Base-by-base conservation (phyloP, 371 early-diverging fungal species). In the Vairimorpha apis region DNA sequence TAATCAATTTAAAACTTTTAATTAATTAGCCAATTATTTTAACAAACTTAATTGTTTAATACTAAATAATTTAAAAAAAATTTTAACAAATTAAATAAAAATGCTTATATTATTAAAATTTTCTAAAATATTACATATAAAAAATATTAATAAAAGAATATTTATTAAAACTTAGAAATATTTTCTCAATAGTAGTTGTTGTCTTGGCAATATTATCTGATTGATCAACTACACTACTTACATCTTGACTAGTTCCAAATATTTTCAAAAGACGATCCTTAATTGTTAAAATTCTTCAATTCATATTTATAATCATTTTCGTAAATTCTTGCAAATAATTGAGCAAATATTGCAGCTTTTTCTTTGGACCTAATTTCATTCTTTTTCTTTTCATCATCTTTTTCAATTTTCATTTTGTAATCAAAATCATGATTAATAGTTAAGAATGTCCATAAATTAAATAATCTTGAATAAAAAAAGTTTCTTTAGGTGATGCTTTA, bases 381-480 rank as follows among this genome's bases (percentile, higher is more conserved):
- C 18, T 13, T 21, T 21, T 37, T 60, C 4, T 32, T 32, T 18
- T 60, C n/a, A 60, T 35, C 23, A 3, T 35, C 35, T 53, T 53
- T 25, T 25, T 8, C 7, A 25, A 53, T 53, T 3, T 25, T 25
- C 2, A 8, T 53, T 3, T 32, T 16, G n/a, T 35, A 60, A 23
- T 60, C 38, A 35, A 60, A 60, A 8, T 60, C n/a, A 35, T 37
- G 38, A 37, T 60, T 60, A 4, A 60, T 60, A 13, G 60, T 60
- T 4, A 60, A 35, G 29, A 35, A 60, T 12, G 41, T 60, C n/a
- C 2, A 60, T 5, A 60, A 27, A 60, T 60, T 35, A 18, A 60
- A 60, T 16, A 32, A 60, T 35, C 60, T 60, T 60, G 60, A 60
- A 60, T 60, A 60, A n/a, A 35, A 13, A 35, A 32, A 14, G 60